These are phyloP conservation scores for Rhynchosporium graminicola DNA, from an alignment of 2,329 filamentous ascomycete genomes.

Conservation along the genomic window DNA sequence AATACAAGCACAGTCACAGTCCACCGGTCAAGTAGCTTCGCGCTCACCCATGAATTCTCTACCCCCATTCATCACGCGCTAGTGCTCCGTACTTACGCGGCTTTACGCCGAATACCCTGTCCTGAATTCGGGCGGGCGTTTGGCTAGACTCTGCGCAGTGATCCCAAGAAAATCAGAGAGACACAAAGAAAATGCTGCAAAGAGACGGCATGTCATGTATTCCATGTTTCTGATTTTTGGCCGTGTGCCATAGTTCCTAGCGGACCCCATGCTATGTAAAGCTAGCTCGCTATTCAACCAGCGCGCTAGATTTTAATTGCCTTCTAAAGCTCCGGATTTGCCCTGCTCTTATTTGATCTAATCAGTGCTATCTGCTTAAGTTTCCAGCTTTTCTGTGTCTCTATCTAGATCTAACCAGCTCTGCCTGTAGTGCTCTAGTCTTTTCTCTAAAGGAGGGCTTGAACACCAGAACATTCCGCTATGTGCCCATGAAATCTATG, in stretches of 20 bases:
- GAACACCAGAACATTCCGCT: background rate
- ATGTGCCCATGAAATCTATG: slow-evolving; percentile 20
- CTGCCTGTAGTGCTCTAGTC: slow-evolving; percentile 21
- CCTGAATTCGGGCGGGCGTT: slow-evolving; percentile 1
- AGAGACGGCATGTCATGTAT: slow-evolving; percentile 3
- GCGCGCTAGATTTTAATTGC: background rate
- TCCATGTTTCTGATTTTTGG: background rate
- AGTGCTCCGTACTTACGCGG: slow-evolving; percentile 2
- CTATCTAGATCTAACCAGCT: background rate
- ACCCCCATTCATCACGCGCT: slow-evolving; percentile 1
- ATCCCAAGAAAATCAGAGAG: slow-evolving; percentile 10
- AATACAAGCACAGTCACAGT: background rate
- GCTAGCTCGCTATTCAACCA: background rate
- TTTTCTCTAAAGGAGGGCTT: slow-evolving; percentile 23
- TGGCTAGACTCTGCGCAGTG: slow-evolving; percentile 5
- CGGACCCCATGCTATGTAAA: slow-evolving; percentile 3
- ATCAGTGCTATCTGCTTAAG: slow-evolving; percentile 1
- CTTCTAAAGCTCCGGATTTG: background rate
- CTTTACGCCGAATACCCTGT: background rate
- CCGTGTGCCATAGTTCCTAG: background rate
- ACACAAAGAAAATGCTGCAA: slow-evolving; percentile 4
- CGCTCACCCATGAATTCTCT: slow-evolving; percentile 10
- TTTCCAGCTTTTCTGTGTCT: background rate
- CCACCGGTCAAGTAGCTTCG: background rate
- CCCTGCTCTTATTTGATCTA: background rate